A percentile compares a stretch with the other conserved stretches of the same genome.
These are phyloP conservation scores for Irpex lacteus DNA, from an alignment of 1,284 basidiomycete species.

Conservation along the genomic window DNA sequence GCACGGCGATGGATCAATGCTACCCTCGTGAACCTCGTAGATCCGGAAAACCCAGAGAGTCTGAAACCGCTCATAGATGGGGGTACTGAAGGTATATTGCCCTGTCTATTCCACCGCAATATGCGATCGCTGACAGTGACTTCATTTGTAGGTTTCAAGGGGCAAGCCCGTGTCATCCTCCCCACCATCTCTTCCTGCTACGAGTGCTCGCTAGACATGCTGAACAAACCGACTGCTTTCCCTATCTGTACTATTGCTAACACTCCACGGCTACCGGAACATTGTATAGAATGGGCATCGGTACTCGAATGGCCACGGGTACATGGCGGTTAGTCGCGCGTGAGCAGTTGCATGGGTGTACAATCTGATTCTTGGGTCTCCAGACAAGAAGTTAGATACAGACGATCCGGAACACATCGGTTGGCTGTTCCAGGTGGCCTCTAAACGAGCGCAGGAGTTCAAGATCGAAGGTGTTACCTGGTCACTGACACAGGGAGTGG, in stretches of 20 bases:
- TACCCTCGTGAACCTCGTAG: conserved; percentile 92
- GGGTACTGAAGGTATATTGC: conserved; percentile 86
- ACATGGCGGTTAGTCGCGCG: conserved; percentile 64
- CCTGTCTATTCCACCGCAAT: background rate
- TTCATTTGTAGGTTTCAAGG: conserved; percentile 81
- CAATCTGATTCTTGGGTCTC: background rate
- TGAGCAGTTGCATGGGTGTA: background rate
- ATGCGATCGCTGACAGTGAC: conserved; percentile 11
- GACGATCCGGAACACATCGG: conserved; percentile 97
- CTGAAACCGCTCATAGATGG: conserved; percentile 99
- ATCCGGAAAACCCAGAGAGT: conserved; percentile 87
- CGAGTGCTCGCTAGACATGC: conserved; percentile 97
- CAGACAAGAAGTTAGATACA: conserved; percentile 93
- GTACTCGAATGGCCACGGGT: conserved; percentile 98
- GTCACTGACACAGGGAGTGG: conserved; percentile 96
- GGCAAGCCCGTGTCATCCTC: conserved; percentile 95
- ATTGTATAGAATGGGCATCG: conserved; percentile 99
- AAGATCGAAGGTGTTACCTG: conserved; percentile 98
- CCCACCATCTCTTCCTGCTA: conserved; percentile 97
- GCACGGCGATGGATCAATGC: conserved; percentile 99
- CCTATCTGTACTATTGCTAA: conserved; percentile 99
- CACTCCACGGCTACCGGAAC: conserved; percentile 96
- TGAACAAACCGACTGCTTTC: conserved; percentile 95
- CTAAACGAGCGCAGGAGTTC: conserved; percentile 84
- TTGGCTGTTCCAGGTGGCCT: conserved; percentile 87